Base-by-base conservation (phyloP, 371 early-diverging fungal species). In the Apophysomyces variabilis region DNA sequence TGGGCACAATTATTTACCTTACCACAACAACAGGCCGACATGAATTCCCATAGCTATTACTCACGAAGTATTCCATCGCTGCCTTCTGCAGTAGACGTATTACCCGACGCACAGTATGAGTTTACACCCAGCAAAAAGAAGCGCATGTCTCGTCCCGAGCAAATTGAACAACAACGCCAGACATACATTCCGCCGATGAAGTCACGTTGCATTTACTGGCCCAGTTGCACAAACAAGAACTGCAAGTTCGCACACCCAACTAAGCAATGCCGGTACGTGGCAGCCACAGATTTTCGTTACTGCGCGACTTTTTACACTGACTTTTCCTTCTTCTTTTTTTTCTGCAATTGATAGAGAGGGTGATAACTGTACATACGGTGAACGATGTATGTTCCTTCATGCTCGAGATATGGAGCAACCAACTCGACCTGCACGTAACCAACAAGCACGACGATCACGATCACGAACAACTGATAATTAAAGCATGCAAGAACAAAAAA, bases 191-290 rank as follows among this genome's bases (percentile, higher is more conserved):
- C 80, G 18, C 61, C 69, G 35, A 71, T 82, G 54, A 83, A 78
- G 66, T 74, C 83, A 43, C 72, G 86, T 16, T 86, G 86, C 59
- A 75, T 76, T 50, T 84, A 78, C 62, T 86, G 86, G 86, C 86
- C 86, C 5, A 67, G 69, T 54, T 86, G 87, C 64, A 86, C 85
- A 37, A 86, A 86, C 74, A 83, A 84, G 63, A 79, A 83, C 58
- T 86, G 87, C 76, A 86, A 86, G 57, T 86, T 79, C 68, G 73
- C 69, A 14, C 87, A 86, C 43, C 85, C 87, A 47, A 71, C 71
- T 12, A 72, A 67, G 38, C 72, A 68, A 9, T 85, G 86, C 70
- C 82, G 82, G 85, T 85, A 83, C 72, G 74, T 56, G 11, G 8
- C 9, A 16, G 7, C 12, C 12, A 58, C 13, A 12, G 50, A 45